Base-by-base conservation (phyloP, 352 stramenopile species). In the Albugo laibachii region DNA sequence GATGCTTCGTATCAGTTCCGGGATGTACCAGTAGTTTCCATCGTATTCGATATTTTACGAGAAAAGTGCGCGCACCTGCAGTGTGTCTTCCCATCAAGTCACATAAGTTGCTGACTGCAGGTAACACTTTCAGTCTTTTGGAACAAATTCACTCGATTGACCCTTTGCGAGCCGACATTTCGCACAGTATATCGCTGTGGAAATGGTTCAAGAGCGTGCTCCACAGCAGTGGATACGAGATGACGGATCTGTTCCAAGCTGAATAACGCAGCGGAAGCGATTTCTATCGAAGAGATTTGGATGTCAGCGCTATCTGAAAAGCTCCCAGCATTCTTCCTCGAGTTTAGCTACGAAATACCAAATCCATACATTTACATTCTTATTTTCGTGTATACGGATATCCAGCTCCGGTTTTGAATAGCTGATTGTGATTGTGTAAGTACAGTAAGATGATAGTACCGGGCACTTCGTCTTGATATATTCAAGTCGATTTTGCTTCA, bases 11-110 rank as follows among this genome's bases (percentile, higher is more conserved):
- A 58, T 98, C 95, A 1, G 93, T 92, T 98, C 89, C 19, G 85
- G 97, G 38, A 99, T 92, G 59, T 98, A 99, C 95, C 95, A 99
- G 93, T 92, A 98, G 66, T 97, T 97, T 36, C 96, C 80, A 6
- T 95, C 91, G 47, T 85, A 97, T 53, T 96, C 92, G 93, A 98
- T 98, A 14, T 84, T 96, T 59, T 92, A 98, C 43, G 89, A 93
- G 65, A 98, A 97, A 0, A 98, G 24, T 31, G 66, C 11, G 92
- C 97, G 36, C 97, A 87, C 27, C 56, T 77, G 76, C 3, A 64
- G 63, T 11, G 76, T 84, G 44, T 82, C 70, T 51, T 77, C 67
- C 21, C 70, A 66, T 16, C 65, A 59, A 24, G 80, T 56, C n/a
- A 89, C 69, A 39, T 87, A 87, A 18, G 73, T 89, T 31, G 71